Percentiles rank a stretch among this genome's conserved stretches.
Evolutionary conservation across 306 rosid species (phyloP).

Genomic region (Malus domestica): DNA sequence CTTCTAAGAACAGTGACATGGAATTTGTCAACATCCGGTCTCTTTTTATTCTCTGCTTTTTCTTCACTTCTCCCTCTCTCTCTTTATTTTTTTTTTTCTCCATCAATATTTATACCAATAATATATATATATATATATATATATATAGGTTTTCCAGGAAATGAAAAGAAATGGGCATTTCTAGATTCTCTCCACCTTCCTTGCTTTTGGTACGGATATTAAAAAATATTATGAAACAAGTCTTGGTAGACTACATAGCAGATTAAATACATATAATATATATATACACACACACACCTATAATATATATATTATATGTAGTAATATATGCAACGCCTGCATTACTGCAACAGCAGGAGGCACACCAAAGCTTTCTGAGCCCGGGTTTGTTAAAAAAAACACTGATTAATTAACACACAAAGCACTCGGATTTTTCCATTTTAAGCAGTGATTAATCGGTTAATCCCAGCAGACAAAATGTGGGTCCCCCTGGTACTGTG

Average conservation of each 20-base stretch:
- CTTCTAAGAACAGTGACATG: slow-evolving; percentile 99
- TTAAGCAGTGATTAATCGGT: slow-evolving; percentile 28
- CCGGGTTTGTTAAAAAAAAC: neutral
- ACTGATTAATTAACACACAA: neutral
- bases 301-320: too few relatives aligned
- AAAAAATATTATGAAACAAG: slow-evolving; percentile 15
- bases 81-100: neutral
- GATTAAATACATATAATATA: neutral
- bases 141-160: slow-evolving; percentile 26
- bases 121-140: neutral
- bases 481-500: slow-evolving; percentile 26
- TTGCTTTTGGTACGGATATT: slow-evolving; percentile 36
- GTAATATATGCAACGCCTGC: slow-evolving; percentile 4
- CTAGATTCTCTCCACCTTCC: slow-evolving; percentile 76
- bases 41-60: slow-evolving; percentile 96
- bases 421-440: neutral
- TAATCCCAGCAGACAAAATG: slow-evolving; percentile 31
- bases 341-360: slow-evolving; percentile 18
- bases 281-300: too few relatives aligned
- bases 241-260: neutral
- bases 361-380: slow-evolving; percentile 24
- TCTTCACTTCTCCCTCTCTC: slow-evolving; percentile 53
- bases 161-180: slow-evolving; percentile 46
- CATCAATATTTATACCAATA: neutral
- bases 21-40: slow-evolving; percentile 99